phyloP scores from a whole-genome alignment of 2,329 filamentous ascomycete genomes.

The Cephalotrichum gorgonifer region DNA sequence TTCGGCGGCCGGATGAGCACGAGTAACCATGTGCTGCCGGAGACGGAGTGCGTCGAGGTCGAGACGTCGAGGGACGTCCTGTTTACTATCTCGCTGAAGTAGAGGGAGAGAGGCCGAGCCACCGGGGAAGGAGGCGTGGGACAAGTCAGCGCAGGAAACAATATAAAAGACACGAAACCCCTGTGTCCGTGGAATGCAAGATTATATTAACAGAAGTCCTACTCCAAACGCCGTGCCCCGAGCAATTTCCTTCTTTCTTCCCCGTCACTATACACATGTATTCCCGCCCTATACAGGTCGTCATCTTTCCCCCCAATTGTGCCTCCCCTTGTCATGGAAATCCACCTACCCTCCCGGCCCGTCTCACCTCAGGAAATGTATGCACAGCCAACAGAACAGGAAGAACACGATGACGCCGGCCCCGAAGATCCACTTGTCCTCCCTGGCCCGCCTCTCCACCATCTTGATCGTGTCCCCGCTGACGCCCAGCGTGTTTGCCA shows the following conservation, averaged over 20 bases:
- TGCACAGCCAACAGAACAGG: conserved; percentile 79
- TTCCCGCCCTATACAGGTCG: not conserved
- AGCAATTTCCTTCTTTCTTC: too few species aligned
- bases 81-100: conserved; percentile 59
- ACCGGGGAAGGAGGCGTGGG: too few species aligned
- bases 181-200: conserved; percentile 5
- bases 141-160: conserved; percentile 13
- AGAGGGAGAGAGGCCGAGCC: conserved; percentile 7
- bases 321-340: not conserved
- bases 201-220: not conserved
- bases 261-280: not conserved
- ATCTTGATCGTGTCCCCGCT: conserved; percentile 95
- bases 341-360: not conserved
- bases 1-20: conserved; percentile 68
- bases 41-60: conserved; percentile 50
- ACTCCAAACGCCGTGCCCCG: not conserved
- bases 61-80: conserved; percentile 54
- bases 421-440: conserved; percentile 98
- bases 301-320: too few species aligned
- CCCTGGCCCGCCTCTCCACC: conserved; percentile 81
- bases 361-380: conserved; percentile 65
- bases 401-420: conserved; percentile 80
- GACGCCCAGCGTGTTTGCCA: conserved; percentile 87
- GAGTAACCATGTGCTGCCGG: conserved; percentile 62
- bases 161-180: not conserved